A percentile compares a stretch with the other conserved stretches of the same genome.
phyloP scores from a whole-genome alignment of 2,329 filamentous ascomycete genomes.

The Hymenoscyphus occultus region DNA sequence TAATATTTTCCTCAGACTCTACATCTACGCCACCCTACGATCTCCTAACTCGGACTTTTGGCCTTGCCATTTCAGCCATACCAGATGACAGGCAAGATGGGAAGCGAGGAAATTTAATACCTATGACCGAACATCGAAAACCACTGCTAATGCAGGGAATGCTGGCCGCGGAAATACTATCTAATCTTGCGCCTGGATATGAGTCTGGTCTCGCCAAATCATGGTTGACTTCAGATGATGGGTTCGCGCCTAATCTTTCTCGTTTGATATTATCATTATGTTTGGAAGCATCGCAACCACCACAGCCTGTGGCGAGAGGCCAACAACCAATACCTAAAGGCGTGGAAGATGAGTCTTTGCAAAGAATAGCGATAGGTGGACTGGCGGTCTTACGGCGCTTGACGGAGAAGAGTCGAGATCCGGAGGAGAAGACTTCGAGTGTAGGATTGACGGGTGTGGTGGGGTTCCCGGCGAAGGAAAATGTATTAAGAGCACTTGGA shows the following conservation, averaged over 20 bases:
- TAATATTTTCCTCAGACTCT: conserved; percentile 74
- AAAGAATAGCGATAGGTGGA: conserved; percentile 61
- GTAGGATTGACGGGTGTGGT: conserved; percentile 49
- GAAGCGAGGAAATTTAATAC: conserved; percentile 57
- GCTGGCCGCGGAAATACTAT: conserved; percentile 83
- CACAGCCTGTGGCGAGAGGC: conserved; percentile 41
- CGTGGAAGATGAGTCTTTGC: conserved; percentile 37
- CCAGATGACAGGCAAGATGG: conserved; percentile 61
- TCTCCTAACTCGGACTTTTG: conserved; percentile 82
- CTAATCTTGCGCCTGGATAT: conserved; percentile 67
- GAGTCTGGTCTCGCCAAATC: conserved; percentile 69
- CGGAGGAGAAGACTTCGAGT: conserved; percentile 46
- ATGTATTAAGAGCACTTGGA: conserved; percentile 63
- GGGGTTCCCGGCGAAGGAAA: conserved; percentile 64
- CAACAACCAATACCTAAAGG: conserved; percentile 27
- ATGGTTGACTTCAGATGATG: conserved; percentile 82
- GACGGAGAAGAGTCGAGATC: conserved; percentile 63
- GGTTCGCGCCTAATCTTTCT: conserved; percentile 77
- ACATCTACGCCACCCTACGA: conserved; percentile 65
- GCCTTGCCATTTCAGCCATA: conserved; percentile 77
- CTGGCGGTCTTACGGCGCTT: conserved; percentile 66
- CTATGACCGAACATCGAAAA: conserved; percentile 77
- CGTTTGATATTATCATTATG: conserved; percentile 72
- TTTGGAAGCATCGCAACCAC: conserved; percentile 50
- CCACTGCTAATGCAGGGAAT: conserved; percentile 90